Conservation (phyloP, 2,329 filamentous ascomycete genomes). For the Pseudopithomyces maydicus region DNA sequence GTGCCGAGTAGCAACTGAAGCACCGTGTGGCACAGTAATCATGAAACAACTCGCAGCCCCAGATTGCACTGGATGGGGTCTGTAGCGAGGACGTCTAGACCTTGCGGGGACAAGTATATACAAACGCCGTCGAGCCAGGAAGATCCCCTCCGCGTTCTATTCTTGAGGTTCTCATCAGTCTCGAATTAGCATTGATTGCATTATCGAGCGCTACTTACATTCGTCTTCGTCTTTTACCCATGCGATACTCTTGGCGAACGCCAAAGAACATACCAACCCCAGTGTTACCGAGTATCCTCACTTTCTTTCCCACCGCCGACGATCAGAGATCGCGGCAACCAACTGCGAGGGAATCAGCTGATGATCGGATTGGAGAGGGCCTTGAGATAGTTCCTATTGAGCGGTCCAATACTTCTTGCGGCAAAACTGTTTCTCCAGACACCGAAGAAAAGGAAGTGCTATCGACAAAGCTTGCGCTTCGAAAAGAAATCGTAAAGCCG, state of each 20-base stretch:
- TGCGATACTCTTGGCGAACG: conserved; percentile 32
- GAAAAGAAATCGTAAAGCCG: conserved; percentile 23
- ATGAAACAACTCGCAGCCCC: not conserved
- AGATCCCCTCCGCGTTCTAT: not conserved
- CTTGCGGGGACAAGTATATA: not conserved
- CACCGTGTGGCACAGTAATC: not conserved
- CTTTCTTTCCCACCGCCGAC: conserved; percentile 24
- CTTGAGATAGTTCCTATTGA: conserved; percentile 39
- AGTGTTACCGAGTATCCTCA: conserved; percentile 35
- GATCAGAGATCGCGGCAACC: conserved; percentile 7
- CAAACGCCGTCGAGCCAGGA: not conserved
- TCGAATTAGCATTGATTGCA: not conserved
- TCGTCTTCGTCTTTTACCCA: conserved; percentile 7
- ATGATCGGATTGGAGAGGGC: conserved; percentile 27
- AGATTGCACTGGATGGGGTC: not conserved
- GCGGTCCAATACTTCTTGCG: conserved; percentile 25
- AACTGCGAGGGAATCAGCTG: conserved; percentile 15
- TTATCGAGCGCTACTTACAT: not conserved
- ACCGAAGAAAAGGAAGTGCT: conserved; percentile 37
- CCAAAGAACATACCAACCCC: conserved; percentile 22
- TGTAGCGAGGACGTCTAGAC: too few relatives aligned
- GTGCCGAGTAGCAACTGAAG: not conserved
- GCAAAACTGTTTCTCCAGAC: conserved; percentile 31
- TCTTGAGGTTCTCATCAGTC: not conserved
- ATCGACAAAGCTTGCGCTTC: conserved; percentile 1